Percentiles rank a stretch among this genome's conserved stretches.
phyloP scores from a whole-genome alignment of 176 grass and related monocot species.

The Ananas comosus region DNA sequence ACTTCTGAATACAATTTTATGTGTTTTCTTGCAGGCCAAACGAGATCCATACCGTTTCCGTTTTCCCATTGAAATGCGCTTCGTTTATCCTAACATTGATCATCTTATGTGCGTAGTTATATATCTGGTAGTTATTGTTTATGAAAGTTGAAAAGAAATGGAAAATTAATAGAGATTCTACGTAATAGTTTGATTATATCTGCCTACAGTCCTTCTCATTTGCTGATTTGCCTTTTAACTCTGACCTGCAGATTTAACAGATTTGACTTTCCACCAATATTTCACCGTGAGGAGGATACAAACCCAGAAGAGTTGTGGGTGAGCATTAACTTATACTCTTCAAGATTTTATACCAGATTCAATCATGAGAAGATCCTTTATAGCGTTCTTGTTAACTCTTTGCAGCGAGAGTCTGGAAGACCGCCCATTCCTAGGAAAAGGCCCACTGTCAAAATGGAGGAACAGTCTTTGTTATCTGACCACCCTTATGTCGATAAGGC shows the following conservation, averaged over 20 bases:
- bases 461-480: slow-evolving; percentile 70
- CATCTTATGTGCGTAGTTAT: slow-evolving; percentile 71
- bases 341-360: background rate
- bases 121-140: background rate
- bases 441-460: slow-evolving; percentile 46
- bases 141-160: background rate
- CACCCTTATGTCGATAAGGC: slow-evolving; percentile 94
- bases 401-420: slow-evolving; percentile 64
- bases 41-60: slow-evolving; percentile 82
- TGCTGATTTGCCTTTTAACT: slow-evolving; percentile 10
- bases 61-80: slow-evolving; percentile 92
- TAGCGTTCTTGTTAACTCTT: slow-evolving; percentile 7
- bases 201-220: background rate
- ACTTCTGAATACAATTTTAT: slow-evolving; percentile 2
- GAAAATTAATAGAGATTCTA: background rate
- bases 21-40: slow-evolving; percentile 59
- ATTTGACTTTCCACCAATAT: slow-evolving; percentile 91
- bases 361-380: too few relatives aligned
- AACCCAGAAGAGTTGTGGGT: slow-evolving; percentile 78
- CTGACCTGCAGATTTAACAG: slow-evolving; percentile 71
- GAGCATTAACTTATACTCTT: slow-evolving; percentile 18
- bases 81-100: slow-evolving; percentile 91
- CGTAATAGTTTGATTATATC: background rate
- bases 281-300: slow-evolving; percentile 82
- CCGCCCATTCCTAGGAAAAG: slow-evolving; percentile 67